Base-by-base conservation (phyloP, 208 protist species). In the Leishmania lainsoni region DNA sequence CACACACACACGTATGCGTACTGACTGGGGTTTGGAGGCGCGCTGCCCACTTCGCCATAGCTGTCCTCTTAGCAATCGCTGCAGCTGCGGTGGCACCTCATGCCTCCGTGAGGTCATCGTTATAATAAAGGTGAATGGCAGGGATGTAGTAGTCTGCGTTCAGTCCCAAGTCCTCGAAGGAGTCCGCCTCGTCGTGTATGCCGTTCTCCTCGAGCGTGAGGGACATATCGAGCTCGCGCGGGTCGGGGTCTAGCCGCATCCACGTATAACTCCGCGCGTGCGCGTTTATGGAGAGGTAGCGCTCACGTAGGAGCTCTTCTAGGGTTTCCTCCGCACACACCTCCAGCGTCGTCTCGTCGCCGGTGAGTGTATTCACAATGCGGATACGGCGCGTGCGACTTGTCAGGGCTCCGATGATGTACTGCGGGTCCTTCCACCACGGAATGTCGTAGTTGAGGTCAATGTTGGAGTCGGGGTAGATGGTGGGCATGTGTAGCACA, bases 221-320 rank as follows among this genome's bases (percentile, higher is more conserved):
- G 3, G 76, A 79, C 94, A 98, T 97, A 80, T 98, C 95, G 14
- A 98, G 88, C 61, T 90, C 91, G 9, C 94, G 87, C 14, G 89
- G 86, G 32, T 94, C 90, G 0, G 89, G 90, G 68, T 95, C 91
- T 26, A 97, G 88, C 42, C 95, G 87, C 78, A 93, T 95, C 97
- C 97, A 99, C 16, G 96, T 98, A 88, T 99, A 99, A 76, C 94
- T 98, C 32, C 88, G 80, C 35, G 97, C 97, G 83, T 99, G 97
- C 12, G 93, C 91, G 74, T 99, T 99, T 81, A 95, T 83, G 26
- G 51, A 63, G n/a, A 98, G 79, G 80, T 96, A 99, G 39, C 97
- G 85, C 66, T 94, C 92, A n/a, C 85, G 79, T n/a, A 97, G 77
- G 72, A 99, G 98, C 61, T 99, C 94, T n/a, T 83, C 72, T 3